Conservation (phyloP, 257 asterid species). For the Nicotiana benthamiana region DNA sequence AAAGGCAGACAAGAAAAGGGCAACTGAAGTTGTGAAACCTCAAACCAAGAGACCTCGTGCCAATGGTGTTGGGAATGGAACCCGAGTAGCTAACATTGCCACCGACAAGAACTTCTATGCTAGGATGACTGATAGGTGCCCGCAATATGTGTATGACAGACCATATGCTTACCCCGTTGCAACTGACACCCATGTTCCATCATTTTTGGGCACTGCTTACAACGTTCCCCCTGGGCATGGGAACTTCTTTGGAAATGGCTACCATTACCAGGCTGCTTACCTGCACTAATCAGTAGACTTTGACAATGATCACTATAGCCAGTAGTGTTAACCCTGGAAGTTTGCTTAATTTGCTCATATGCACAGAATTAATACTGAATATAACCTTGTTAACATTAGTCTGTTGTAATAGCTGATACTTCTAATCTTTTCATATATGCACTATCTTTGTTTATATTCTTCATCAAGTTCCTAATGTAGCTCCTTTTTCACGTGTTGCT, state of each 20-base stretch:
- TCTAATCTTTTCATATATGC: conserved; percentile 26
- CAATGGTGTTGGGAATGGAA: conserved; percentile 48
- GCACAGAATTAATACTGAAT: conserved; percentile 29
- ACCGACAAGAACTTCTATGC: conserved; percentile 46
- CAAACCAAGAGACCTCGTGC: conserved; percentile 94
- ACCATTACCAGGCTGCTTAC: conserved; percentile 84
- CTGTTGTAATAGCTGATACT: conserved; percentile 57
- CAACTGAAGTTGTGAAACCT: conserved; percentile 86
- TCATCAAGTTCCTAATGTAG: neutral
- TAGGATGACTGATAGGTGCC: conserved; percentile 58
- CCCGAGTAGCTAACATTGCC: conserved; percentile 40
- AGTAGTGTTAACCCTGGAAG: conserved; percentile 49
- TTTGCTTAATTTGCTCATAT: conserved; percentile 42
- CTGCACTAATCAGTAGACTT: conserved; percentile 78
- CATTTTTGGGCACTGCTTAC: conserved; percentile 53
- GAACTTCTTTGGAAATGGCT: conserved; percentile 73
- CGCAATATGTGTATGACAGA: conserved; percentile 65
- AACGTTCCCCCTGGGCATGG: conserved; percentile 54
- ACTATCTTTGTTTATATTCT: conserved; percentile 13
- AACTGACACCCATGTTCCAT: conserved; percentile 46
- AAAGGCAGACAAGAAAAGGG: conserved; percentile 92
- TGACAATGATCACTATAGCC: conserved; percentile 53
- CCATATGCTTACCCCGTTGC: conserved; percentile 58
- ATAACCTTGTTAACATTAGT: conserved; percentile 44
- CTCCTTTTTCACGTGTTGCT: neutral